Evolutionary conservation across 257 asterid genomes (phyloP).

Genomic region (Solanum phureja): DNA sequence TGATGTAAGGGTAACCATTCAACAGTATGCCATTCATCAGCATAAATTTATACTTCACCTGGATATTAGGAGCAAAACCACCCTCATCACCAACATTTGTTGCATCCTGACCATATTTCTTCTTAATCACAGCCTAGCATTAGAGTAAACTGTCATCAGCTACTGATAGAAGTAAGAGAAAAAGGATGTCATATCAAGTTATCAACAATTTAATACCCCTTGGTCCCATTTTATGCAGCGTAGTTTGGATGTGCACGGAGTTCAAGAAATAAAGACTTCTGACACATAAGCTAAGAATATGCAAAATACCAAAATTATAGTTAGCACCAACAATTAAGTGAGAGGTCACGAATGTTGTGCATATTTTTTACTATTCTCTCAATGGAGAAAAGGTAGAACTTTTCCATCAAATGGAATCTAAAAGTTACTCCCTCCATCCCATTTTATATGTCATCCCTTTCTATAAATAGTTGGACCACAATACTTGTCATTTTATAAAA

Average conservation of each 20-base stretch:
- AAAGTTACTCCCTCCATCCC: not conserved
- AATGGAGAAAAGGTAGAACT: not conserved
- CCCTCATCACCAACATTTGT: constrained; percentile 98
- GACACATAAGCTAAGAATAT: not conserved
- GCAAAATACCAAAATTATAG: not conserved
- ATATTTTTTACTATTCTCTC: not conserved
- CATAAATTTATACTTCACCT: constrained; percentile 22
- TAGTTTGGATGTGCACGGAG: not conserved
- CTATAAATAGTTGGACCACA: too few relatives aligned
- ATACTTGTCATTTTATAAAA: too few relatives aligned
- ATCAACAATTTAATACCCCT: not conserved
- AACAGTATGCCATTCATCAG: not conserved
- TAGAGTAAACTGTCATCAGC: not conserved
- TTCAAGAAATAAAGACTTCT: not conserved
- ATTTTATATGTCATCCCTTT: too few relatives aligned
- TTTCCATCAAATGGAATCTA: not conserved
- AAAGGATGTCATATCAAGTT: not conserved
- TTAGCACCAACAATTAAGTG: not conserved
- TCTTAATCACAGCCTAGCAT: constrained; percentile 80
- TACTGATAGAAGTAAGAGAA: not conserved
- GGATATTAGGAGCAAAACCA: constrained; percentile 98
- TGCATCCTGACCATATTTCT: constrained; percentile 94
- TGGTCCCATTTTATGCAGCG: not conserved
- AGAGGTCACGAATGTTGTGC: not conserved
- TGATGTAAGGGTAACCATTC: not conserved